Evolutionary conservation across 1,139 yeast genomes (phyloP).

Genomic region (Suzukiozyma palmioleophila): DNA sequence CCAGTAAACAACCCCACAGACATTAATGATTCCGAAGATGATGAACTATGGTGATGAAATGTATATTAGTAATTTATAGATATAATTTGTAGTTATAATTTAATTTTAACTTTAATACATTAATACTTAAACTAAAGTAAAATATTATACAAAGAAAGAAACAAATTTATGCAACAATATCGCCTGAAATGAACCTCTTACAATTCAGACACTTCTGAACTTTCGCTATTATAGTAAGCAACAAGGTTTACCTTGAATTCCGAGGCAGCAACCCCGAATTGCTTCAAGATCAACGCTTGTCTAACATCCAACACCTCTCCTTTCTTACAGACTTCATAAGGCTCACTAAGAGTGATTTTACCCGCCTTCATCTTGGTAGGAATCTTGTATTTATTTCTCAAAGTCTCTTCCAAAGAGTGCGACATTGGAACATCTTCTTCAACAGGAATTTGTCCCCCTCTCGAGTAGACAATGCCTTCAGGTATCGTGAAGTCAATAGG

Average conservation of each 20-base stretch:
- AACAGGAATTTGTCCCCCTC: conserved; percentile 86
- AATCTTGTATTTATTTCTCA: conserved; percentile 82
- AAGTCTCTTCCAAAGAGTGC: conserved; percentile 89
- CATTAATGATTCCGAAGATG: conserved; percentile 9
- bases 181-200: conserved; percentile 6
- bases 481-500: conserved; percentile 85
- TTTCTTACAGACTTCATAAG: conserved; percentile 72
- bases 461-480: conserved; percentile 84
- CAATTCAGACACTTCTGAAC: conserved; percentile 26
- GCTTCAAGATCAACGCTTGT: conserved; percentile 88
- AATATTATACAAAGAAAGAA: conserved; percentile 9
- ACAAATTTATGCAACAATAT: conserved; percentile 1
- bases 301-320: conserved; percentile 84
- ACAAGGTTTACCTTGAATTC: conserved; percentile 78
- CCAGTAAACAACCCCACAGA: conserved; percentile 6
- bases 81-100: background rate
- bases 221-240: conserved; percentile 70
- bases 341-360: conserved; percentile 71
- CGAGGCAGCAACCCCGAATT: conserved; percentile 92
- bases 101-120: conserved; percentile 3
- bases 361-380: conserved; percentile 92
- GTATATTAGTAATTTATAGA: conserved; percentile 4
- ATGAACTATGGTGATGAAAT: conserved; percentile 3
- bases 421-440: conserved; percentile 97
- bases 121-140: conserved; percentile 2